Base-by-base conservation (phyloP, 1,284 basidiomycete species). In the Cystobasidium sp. region DNA sequence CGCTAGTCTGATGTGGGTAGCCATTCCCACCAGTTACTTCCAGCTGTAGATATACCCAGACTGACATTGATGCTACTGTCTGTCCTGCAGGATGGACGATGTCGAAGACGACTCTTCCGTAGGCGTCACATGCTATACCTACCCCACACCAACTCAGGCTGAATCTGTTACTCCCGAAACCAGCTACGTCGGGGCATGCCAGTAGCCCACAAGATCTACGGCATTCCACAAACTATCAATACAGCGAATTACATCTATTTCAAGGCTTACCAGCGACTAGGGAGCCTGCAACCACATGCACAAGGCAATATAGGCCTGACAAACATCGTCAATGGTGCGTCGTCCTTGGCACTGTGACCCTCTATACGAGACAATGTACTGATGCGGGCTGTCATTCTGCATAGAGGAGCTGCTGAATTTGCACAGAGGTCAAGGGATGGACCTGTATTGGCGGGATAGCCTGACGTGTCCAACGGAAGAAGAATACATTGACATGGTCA, bases 221-320 rank as follows among this genome's bases (percentile, higher is more conserved):
- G 96, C 1, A 84, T 97, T 1, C 93, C 96, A 0, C 95, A 98
- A 81, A 97, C 96, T 0, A 95, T 99, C 84, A 99, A 99, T 81
- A 90, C 92, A 0, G 96, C 95, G 0, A 98, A 98, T 82, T 98
- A 98, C 79, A 93, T 94, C 53, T 98, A 97, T 82, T 98, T 98
- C 80, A 86, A 91, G 41, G 93, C 91, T 0, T 93, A 91, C 82
- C 87, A 91, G 78, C 90, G 92, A 78, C 85, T 92, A 0, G 88
- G 91, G 64, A 83, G 85, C 24, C 85, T 95, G 37, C 86, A 78
- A 47, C 62, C 74, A 31, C 75, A 79, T 44, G 75, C 55, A 6
- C 22, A 77, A 69, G 63, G 58, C 58, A n/a, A 47, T 52, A 41
- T 44, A 22, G 66, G 52, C 72, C 37, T 78, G 72, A 58, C 70